Evolutionary conservation across 1,284 basidiomycete genomes (phyloP).

Genomic region (Puccinia polysora): DNA sequence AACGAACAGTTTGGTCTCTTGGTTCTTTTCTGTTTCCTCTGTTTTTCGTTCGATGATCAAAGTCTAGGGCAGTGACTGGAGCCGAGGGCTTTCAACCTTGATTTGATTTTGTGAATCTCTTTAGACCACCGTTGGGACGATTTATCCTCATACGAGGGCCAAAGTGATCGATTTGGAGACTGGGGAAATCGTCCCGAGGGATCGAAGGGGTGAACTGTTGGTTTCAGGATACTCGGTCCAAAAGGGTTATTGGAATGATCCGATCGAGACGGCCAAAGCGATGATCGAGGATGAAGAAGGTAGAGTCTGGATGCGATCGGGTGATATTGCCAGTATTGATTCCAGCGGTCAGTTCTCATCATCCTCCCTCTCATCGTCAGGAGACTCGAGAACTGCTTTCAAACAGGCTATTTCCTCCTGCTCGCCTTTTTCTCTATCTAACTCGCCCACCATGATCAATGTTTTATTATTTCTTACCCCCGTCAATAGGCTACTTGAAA

Average conservation of each 20-base stretch:
- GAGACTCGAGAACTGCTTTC: background rate
- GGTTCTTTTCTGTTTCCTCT: background rate
- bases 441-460: background rate
- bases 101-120: too few species aligned
- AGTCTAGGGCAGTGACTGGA: background rate
- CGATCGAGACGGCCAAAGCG: constrained; percentile 27
- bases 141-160: constrained; percentile 43
- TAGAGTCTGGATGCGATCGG: constrained; percentile 44
- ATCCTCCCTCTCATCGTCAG: background rate
- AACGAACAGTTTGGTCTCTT: constrained; percentile 9
- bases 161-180: constrained; percentile 43
- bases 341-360: constrained; percentile 14
- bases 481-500: constrained; percentile 33
- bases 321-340: constrained; percentile 44
- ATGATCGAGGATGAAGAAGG: constrained; percentile 38
- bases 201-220: constrained; percentile 41
- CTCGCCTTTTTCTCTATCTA: background rate
- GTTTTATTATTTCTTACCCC: background rate
- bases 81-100: too few species aligned
- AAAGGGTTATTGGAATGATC: constrained; percentile 44
- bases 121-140: constrained; percentile 44
- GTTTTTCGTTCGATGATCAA: background rate
- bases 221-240: constrained; percentile 42
- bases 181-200: background rate
- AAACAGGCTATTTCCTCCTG: background rate